Conservation (phyloP, 1,284 basidiomycete species). For the Calocybe gambosa region DNA sequence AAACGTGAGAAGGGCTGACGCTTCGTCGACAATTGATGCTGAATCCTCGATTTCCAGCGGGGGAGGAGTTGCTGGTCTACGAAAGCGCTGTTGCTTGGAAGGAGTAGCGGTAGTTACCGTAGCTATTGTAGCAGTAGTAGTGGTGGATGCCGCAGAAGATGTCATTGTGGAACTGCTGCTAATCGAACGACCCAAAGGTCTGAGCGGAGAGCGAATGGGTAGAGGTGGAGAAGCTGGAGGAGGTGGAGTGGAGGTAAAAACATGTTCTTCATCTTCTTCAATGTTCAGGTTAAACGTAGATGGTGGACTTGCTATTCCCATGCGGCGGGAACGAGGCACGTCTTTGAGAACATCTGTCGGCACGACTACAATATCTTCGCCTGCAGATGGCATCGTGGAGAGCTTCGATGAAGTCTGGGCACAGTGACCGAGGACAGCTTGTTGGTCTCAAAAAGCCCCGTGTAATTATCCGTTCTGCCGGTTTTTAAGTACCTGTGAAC, state of each 20-base stretch:
- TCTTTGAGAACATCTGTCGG: conserved; percentile 5
- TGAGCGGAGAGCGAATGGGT: conserved; percentile 32
- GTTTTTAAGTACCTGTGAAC: background rate
- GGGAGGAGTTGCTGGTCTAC: conserved; percentile 20
- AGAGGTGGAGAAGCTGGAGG: conserved; percentile 21
- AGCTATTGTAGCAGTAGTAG: background rate
- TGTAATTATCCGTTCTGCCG: conserved; percentile 10
- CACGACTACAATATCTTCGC: conserved; percentile 4
- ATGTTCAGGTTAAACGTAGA: conserved; percentile 16
- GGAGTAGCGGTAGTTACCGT: conserved; percentile 2
- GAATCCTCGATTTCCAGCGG: conserved; percentile 24
- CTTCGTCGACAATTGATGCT: conserved; percentile 20
- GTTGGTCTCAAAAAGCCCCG: conserved; percentile 5
- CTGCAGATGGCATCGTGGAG: conserved; percentile 14
- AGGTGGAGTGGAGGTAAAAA: conserved; percentile 18
- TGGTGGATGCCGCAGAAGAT: background rate
- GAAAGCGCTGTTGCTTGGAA: conserved; percentile 11
- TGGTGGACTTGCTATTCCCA: conserved; percentile 25
- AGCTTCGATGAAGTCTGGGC: conserved; percentile 11
- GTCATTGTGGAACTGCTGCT: conserved; percentile 14
- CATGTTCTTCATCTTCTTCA: conserved; percentile 4
- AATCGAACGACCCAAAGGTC: conserved; percentile 26
- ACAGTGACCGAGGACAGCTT: background rate
- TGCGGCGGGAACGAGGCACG: conserved; percentile 32
- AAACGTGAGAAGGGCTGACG: conserved; percentile 18